phyloP scores from a whole-genome alignment of 129 eudicot genomes.

The Apium graveolens region DNA sequence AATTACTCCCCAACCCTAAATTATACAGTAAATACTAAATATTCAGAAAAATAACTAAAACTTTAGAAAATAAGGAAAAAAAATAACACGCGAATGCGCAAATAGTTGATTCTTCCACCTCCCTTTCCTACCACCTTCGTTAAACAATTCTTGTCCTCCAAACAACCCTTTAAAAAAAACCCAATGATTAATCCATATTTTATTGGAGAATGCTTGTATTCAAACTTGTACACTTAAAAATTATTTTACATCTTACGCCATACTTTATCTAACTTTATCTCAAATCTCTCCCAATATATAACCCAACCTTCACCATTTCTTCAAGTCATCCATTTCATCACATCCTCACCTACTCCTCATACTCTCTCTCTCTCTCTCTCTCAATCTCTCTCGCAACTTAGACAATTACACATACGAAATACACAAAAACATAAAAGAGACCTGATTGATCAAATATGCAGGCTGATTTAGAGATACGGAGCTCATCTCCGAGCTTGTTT shows the following conservation, averaged over 20 bases:
- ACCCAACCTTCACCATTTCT: not conserved
- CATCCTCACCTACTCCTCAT: constrained; percentile 3
- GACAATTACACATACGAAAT: not conserved
- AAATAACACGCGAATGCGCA: not conserved
- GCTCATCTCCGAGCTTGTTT: constrained; percentile 3
- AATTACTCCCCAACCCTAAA: too few relatives aligned
- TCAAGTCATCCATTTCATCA: not conserved
- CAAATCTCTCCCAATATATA: not conserved
- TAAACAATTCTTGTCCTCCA: not conserved
- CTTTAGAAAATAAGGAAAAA: too few relatives aligned
- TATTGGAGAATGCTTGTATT: not conserved
- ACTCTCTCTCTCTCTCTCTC: not conserved
- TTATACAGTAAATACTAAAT: too few relatives aligned
- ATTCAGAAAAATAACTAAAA: too few relatives aligned
- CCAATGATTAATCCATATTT: not conserved
- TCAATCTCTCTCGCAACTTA: too few relatives aligned
- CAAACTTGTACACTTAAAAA: constrained; percentile 7
- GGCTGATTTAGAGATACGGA: constrained; percentile 3
- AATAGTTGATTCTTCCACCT: not conserved
- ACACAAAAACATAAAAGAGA: not conserved
- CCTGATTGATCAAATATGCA: not conserved
- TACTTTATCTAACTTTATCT: constrained; percentile 1
- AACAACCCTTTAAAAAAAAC: not conserved
- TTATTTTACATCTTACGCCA: not conserved
- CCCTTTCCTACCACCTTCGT: not conserved